Base-by-base conservation (phyloP, 345 rosid genomes). In the Syzygium aromaticum region DNA sequence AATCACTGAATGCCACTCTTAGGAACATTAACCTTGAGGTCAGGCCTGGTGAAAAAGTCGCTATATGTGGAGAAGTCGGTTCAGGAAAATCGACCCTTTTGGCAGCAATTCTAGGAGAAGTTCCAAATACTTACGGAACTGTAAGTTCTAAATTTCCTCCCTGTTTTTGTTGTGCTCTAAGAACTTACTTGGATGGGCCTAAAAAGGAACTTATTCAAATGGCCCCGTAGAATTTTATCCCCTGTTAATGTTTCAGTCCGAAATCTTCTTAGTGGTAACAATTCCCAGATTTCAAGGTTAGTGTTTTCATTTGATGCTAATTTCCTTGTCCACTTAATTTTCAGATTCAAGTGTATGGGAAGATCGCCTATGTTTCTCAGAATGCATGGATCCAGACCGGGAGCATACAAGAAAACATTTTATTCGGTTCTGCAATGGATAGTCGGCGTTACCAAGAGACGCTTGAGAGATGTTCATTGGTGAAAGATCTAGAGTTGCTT, bases 361-460 rank as follows among this genome's bases (percentile, higher is more conserved):
- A 90, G 83, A 94, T 93, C 54, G 98, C 99, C 40, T 96, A 96
- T 90, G 98, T 97, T 89, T 97, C 99, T 49, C 99, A 96, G 91
- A 90, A 94, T 57, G 99, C 99, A 11, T 97, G 99, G 99, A 97
- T 97, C 38, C 99, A 96, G 91, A 95, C 98, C 0, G 99, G 99
- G 51, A 95, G 95, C 25, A 94, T 97, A 88, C 93, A 88, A 85
- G 99, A 95, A 15, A 97, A 96, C 89, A 96, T 97, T 78, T 89
- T 97, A 86, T 97, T 97, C 67, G 98, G 99, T 52, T 91, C 94
- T 86, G 64, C 94, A 21, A 92, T 96, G 99, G 93, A 96, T 90
- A 88, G 90, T 59, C 93, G 87, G 56, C 90, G 92, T 85, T 97
- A 96, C 92, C 95, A 91, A 40, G 98, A 94, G 86, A 96, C 99